Percentiles rank a stretch among this genome's conserved stretches.
Conservation (phyloP, 2,329 filamentous ascomycete genomes). For the Annulohypoxylon truncatum region DNA sequence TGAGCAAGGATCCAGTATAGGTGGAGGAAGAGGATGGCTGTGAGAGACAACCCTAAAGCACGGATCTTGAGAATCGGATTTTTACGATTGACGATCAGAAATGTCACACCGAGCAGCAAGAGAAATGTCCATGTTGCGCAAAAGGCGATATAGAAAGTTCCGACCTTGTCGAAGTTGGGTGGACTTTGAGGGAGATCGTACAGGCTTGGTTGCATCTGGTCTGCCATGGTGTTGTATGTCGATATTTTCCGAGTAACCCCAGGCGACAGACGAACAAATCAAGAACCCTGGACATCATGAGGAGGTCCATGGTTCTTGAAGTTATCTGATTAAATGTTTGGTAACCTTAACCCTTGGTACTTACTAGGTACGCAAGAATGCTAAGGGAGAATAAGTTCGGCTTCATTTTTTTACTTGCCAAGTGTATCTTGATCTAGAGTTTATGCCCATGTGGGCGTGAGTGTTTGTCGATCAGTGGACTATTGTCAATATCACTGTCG, state of each 20-base stretch:
- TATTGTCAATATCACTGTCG: slow-evolving; percentile 37
- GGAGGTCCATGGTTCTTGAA: slow-evolving; percentile 21
- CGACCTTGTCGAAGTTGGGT: slow-evolving; percentile 41
- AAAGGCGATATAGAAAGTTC: slow-evolving; percentile 42
- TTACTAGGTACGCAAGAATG: slow-evolving; percentile 32
- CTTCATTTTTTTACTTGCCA: slow-evolving; percentile 22
- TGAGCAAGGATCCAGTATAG: slow-evolving; percentile 56
- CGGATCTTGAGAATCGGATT: slow-evolving; percentile 55
- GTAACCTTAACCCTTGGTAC: not conserved
- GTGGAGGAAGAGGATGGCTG: slow-evolving; percentile 54
- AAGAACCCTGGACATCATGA: not conserved
- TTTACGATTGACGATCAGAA: slow-evolving; percentile 51
- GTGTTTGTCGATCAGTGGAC: slow-evolving; percentile 28
- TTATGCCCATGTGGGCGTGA: slow-evolving; percentile 8
- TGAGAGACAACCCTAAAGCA: slow-evolving; percentile 55
- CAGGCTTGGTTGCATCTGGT: slow-evolving; percentile 18
- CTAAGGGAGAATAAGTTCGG: slow-evolving; percentile 14
- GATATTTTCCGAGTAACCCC: not conserved
- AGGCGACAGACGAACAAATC: not conserved
- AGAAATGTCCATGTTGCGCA: slow-evolving; percentile 45
- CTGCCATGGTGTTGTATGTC: slow-evolving; percentile 26
- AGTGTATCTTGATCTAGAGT: slow-evolving; percentile 24
- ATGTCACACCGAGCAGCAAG: slow-evolving; percentile 51
- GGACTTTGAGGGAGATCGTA: slow-evolving; percentile 40
- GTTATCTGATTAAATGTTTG: slow-evolving; percentile 11